These are phyloP conservation scores for Colletotrichum zoysiae DNA, from an alignment of 2,329 filamentous ascomycete species.

Conservation along the genomic window DNA sequence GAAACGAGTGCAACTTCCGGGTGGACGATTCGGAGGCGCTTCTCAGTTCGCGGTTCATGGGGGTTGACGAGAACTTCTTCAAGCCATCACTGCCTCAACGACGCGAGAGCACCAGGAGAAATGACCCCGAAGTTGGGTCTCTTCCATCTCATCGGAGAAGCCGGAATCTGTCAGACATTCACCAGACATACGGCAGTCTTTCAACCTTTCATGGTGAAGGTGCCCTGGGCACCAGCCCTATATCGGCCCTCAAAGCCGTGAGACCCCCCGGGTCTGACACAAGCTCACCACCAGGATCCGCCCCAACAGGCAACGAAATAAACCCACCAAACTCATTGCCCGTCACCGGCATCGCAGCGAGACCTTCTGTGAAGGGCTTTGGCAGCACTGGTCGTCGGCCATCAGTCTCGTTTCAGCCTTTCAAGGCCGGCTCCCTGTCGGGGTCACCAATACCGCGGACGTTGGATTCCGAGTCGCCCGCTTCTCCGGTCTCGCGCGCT, in stretches of 20 bases:
- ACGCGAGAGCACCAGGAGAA: slow-evolving; percentile 53
- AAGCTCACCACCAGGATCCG: slow-evolving; percentile 68
- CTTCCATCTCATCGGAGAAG: slow-evolving; percentile 73
- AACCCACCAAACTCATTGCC: slow-evolving; percentile 67
- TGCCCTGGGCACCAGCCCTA: slow-evolving; percentile 83
- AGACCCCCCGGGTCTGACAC: slow-evolving; percentile 71
- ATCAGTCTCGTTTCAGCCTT: slow-evolving; percentile 92
- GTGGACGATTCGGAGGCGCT: slow-evolving; percentile 93
- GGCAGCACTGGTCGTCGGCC: slow-evolving; percentile 75
- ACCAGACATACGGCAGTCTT: slow-evolving; percentile 88
- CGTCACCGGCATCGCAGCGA: slow-evolving; percentile 53
- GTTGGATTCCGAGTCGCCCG: slow-evolving; percentile 63
- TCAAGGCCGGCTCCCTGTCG: slow-evolving; percentile 96
- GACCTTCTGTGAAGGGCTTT: slow-evolving; percentile 56
- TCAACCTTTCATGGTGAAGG: slow-evolving; percentile 90
- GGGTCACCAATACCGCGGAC: slow-evolving; percentile 77
- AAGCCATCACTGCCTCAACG: slow-evolving; percentile 79
- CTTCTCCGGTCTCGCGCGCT: slow-evolving; percentile 65
- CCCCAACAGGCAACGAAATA: slow-evolving; percentile 59
- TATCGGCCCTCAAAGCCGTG: slow-evolving; percentile 83
- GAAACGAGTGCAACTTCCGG: slow-evolving; percentile 89
- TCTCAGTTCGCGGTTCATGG: slow-evolving; percentile 93
- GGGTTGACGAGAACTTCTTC: slow-evolving; percentile 88
- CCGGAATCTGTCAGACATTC: slow-evolving; percentile 67
- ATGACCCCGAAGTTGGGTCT: slow-evolving; percentile 74